phyloP scores from a whole-genome alignment of 805 yeast genomes.

The Candida jianshihensis region DNA sequence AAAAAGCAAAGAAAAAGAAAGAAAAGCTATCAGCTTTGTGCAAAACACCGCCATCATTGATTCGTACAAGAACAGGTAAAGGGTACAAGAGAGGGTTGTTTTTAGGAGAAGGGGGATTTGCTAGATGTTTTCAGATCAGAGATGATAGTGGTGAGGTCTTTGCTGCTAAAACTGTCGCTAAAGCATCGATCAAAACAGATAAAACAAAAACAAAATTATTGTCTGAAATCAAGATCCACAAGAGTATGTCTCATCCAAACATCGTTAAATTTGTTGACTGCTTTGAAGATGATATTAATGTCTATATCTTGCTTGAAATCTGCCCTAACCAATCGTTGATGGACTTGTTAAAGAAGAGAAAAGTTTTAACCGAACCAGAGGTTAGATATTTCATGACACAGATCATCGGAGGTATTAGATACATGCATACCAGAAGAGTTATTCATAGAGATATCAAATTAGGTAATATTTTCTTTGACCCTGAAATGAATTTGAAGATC shows the following conservation, averaged over 20 bases:
- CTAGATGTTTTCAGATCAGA: slow-evolving; percentile 94
- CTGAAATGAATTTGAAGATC: slow-evolving; percentile 86
- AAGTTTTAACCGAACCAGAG: slow-evolving; percentile 84
- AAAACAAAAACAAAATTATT: slow-evolving; percentile 79
- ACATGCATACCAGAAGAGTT: slow-evolving; percentile 86
- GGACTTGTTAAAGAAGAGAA: slow-evolving; percentile 85
- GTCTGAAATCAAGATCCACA: slow-evolving; percentile 93
- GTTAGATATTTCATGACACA: slow-evolving; percentile 87
- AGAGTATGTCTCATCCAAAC: slow-evolving; percentile 80
- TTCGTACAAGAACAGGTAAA: slow-evolving; percentile 78
- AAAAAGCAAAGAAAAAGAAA: slow-evolving; percentile 59
- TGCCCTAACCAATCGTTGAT: slow-evolving; percentile 92
- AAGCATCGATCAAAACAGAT: slow-evolving; percentile 84
- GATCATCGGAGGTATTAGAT: slow-evolving; percentile 87
- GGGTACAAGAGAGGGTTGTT: slow-evolving; percentile 87
- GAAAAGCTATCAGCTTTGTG: slow-evolving; percentile 88
- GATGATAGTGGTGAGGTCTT: slow-evolving; percentile 79
- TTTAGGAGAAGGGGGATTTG: slow-evolving; percentile 98
- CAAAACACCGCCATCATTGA: slow-evolving; percentile 93
- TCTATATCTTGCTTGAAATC: slow-evolving; percentile 86
- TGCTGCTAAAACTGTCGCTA: slow-evolving; percentile 98
- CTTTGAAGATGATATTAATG: slow-evolving; percentile 93
- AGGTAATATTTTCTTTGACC: slow-evolving; percentile 93
- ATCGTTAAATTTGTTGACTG: slow-evolving; percentile 92
- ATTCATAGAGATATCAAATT: slow-evolving; percentile 94